phyloP scores from a whole-genome alignment of 2,329 filamentous ascomycete species.

The Trichophaea hybrida region DNA sequence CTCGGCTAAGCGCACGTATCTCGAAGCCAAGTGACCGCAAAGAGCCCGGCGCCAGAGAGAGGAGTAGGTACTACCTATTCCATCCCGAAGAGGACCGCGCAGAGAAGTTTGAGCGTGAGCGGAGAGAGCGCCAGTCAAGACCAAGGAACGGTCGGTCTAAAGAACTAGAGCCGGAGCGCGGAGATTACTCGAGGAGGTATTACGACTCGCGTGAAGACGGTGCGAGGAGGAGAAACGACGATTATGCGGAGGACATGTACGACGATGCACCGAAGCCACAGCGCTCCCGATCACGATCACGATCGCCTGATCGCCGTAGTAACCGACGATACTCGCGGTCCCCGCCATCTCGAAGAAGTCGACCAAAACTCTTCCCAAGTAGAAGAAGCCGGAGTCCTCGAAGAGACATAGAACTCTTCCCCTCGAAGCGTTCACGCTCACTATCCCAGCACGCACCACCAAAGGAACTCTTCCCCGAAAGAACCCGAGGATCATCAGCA shows the following conservation, averaged over 20 bases:
- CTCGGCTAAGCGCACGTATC: constrained; percentile 55
- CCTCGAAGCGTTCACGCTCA: constrained; percentile 10
- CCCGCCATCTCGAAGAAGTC: not conserved
- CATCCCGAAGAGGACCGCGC: constrained; percentile 80
- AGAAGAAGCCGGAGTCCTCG: constrained; percentile 8
- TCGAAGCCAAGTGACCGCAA: constrained; percentile 68
- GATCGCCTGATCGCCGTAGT: not conserved
- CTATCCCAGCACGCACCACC: not conserved
- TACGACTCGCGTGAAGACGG: constrained; percentile 15
- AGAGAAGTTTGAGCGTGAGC: constrained; percentile 37
- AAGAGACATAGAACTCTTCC: constrained; percentile 24
- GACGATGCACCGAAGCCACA: constrained; percentile 10
- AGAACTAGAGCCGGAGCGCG: constrained; percentile 2
- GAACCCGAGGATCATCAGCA: constrained; percentile 9
- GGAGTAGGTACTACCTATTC: constrained; percentile 82
- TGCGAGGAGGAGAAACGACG: constrained; percentile 7
- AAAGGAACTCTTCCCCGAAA: constrained; percentile 20
- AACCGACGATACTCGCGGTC: constrained; percentile 8
- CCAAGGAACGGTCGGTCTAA: constrained; percentile 3
- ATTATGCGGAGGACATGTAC: constrained; percentile 16
- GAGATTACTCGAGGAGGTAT: constrained; percentile 20
- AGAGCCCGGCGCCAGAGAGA: constrained; percentile 57
- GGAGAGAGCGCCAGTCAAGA: not conserved
- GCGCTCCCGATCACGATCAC: constrained; percentile 8
- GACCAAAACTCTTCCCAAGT: not conserved